These are phyloP conservation scores for Penicillium vulpinum DNA, from an alignment of 2,329 filamentous ascomycete species.

Conservation along the genomic window DNA sequence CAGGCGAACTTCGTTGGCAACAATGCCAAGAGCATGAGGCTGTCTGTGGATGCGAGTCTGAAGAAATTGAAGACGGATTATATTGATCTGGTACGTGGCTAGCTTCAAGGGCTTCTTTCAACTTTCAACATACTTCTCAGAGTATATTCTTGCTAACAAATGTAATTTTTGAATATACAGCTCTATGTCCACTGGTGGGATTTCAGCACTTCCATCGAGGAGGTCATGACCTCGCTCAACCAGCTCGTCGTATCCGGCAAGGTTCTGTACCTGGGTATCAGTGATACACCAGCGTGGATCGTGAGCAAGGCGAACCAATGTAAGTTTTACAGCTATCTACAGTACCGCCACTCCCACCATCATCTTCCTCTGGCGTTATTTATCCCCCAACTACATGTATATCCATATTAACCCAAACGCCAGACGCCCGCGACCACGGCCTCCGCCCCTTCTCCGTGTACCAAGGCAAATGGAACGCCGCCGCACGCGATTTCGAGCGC, in stretches of 20 bases:
- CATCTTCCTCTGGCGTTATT: too few species aligned
- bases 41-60: slow-evolving; percentile 35
- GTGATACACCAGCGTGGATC: slow-evolving; percentile 69
- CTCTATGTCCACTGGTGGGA: slow-evolving; percentile 69
- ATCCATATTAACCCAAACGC: background rate
- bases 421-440: slow-evolving; percentile 66
- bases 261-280: slow-evolving; percentile 67
- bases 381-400: too few species aligned
- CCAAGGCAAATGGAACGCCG: slow-evolving; percentile 64
- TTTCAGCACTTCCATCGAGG: slow-evolving; percentile 62
- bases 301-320: slow-evolving; percentile 65
- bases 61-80: slow-evolving; percentile 38
- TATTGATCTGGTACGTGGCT: slow-evolving; percentile 33
- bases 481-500: slow-evolving; percentile 65
- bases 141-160: background rate
- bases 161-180: slow-evolving; percentile 26
- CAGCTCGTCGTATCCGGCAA: slow-evolving; percentile 61
- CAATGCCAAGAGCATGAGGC: slow-evolving; percentile 33
- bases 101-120: background rate
- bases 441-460: slow-evolving; percentile 69
- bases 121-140: background rate
- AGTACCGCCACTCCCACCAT: background rate
- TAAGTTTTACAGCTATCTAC: slow-evolving; percentile 18
- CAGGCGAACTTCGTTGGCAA: slow-evolving; percentile 37
- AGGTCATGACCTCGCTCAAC: slow-evolving; percentile 69